Evolutionary conservation across 2,329 filamentous ascomycete species (phyloP).

Genomic region (Diaporthe velutina): DNA sequence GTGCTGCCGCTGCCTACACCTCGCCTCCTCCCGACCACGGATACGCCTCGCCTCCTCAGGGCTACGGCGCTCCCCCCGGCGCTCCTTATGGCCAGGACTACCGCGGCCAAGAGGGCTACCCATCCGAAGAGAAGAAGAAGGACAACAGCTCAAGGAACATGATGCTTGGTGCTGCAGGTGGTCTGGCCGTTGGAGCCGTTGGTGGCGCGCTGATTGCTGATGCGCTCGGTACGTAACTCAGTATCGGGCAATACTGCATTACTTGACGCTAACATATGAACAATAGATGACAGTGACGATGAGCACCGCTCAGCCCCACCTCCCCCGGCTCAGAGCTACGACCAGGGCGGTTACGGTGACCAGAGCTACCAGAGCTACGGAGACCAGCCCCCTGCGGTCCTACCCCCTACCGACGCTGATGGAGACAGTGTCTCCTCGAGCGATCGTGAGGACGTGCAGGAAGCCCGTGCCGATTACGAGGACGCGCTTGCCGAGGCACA

Average conservation of each 20-base stretch:
- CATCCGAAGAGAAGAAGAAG: slow-evolving; percentile 50
- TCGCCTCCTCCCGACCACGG: not conserved
- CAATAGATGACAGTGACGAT: slow-evolving; percentile 40
- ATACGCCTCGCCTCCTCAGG: slow-evolving; percentile 22
- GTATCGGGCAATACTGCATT: slow-evolving; percentile 6
- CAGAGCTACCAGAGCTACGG: slow-evolving; percentile 38
- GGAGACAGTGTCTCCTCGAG: slow-evolving; percentile 57
- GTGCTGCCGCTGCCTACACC: slow-evolving; percentile 10
- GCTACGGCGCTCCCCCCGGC: slow-evolving; percentile 30
- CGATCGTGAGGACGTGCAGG: slow-evolving; percentile 57
- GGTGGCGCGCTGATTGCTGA: slow-evolving; percentile 71
- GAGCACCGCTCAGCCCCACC: slow-evolving; percentile 37
- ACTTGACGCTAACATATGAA: slow-evolving; percentile 42
- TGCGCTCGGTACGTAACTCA: slow-evolving; percentile 58
- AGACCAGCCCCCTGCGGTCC: slow-evolving; percentile 50
- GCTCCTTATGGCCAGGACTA: slow-evolving; percentile 3
- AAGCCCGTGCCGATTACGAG: slow-evolving; percentile 58
- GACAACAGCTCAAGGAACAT: slow-evolving; percentile 65
- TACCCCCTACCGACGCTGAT: slow-evolving; percentile 55
- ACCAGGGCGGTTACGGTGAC: slow-evolving; percentile 39
- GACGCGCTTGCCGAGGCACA: slow-evolving; percentile 55
- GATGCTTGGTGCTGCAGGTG: slow-evolving; percentile 70
- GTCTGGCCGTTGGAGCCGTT: slow-evolving; percentile 68
- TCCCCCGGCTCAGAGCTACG: slow-evolving; percentile 34
- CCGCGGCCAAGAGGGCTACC: slow-evolving; percentile 22